Conservation (phyloP, 208 protist species). For the Leishmania aethiopica region DNA sequence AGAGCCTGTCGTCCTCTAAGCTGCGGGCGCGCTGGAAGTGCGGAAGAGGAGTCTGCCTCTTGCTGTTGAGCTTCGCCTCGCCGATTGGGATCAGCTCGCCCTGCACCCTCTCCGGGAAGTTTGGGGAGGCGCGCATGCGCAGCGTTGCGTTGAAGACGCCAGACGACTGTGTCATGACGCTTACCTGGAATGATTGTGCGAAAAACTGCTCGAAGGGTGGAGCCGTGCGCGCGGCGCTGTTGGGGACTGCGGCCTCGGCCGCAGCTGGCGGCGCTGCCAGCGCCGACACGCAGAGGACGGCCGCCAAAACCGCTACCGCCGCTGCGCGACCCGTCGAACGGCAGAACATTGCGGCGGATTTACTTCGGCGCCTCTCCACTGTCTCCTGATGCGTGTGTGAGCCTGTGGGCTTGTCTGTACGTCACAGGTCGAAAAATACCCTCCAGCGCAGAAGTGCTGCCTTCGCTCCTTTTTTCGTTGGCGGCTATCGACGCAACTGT, state of each 20-base stretch:
- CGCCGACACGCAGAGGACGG: background rate
- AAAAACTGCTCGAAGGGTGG: conserved; percentile 60
- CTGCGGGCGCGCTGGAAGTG: conserved; percentile 48
- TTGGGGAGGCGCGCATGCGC: conserved; percentile 41
- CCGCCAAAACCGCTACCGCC: background rate
- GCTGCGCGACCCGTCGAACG: background rate
- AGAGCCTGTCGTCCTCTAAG: conserved; percentile 36
- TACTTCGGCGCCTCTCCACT: background rate
- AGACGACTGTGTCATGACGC: conserved; percentile 64
- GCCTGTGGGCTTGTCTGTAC: background rate
- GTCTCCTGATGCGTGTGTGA: background rate
- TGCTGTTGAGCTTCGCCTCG: conserved; percentile 17
- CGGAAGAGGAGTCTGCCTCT: conserved; percentile 31
- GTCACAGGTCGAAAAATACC: background rate
- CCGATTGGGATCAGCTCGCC: conserved; percentile 72
- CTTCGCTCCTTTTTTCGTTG: background rate
- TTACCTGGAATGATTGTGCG: conserved; percentile 64
- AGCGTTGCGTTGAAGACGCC: conserved; percentile 81
- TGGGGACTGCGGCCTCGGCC: background rate
- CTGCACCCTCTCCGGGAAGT: conserved; percentile 69
- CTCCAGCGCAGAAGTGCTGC: background rate
- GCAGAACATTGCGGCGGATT: background rate
- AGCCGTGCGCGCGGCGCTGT: conserved; percentile 4
- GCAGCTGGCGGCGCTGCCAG: background rate
- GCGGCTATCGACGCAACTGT: background rate